A percentile compares a stretch with the other conserved stretches of the same genome.
phyloP scores from a whole-genome alignment of 2,329 filamentous ascomycete genomes.

The Epichloe brachyelytri region DNA sequence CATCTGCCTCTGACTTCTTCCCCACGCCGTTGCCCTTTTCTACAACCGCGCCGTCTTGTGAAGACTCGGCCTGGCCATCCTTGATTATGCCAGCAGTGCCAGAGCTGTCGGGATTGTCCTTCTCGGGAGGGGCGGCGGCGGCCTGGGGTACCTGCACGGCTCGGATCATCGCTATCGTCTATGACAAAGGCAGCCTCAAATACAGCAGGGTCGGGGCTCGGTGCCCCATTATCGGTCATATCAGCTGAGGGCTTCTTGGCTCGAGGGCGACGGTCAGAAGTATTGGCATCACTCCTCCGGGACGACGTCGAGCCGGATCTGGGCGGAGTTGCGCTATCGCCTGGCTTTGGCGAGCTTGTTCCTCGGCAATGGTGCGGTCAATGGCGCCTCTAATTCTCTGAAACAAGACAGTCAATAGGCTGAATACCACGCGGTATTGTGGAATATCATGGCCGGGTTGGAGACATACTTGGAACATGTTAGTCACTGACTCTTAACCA shows the following conservation, averaged over 20 bases:
- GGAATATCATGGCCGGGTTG: neutral
- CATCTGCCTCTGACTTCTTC: constrained; percentile 6
- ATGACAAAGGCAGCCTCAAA: constrained; percentile 80
- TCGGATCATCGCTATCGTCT: constrained; percentile 64
- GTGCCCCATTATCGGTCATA: constrained; percentile 24
- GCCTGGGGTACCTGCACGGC: constrained; percentile 43
- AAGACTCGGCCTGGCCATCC: constrained; percentile 13
- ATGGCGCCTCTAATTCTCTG: constrained; percentile 70
- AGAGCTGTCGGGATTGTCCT: constrained; percentile 14
- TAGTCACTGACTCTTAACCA: constrained; percentile 4
- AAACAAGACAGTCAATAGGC: neutral
- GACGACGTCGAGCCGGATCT: constrained; percentile 24
- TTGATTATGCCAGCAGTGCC: constrained; percentile 6
- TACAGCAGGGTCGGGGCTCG: constrained; percentile 68
- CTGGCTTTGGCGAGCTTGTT: constrained; percentile 65
- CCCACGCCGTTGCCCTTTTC: constrained; percentile 12
- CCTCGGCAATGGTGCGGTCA: constrained; percentile 78
- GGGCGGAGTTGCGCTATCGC: constrained; percentile 29
- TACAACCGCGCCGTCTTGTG: constrained; percentile 9
- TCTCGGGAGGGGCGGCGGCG: constrained; percentile 24
- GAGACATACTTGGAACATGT: constrained; percentile 21
- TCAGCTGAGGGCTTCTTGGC: constrained; percentile 27
- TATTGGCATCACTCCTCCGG: constrained; percentile 26
- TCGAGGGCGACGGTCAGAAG: constrained; percentile 17
- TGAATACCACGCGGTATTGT: neutral